Evolutionary conservation across 176 grass and related monocot species (phyloP).

Genomic region (Musa beccarii): DNA sequence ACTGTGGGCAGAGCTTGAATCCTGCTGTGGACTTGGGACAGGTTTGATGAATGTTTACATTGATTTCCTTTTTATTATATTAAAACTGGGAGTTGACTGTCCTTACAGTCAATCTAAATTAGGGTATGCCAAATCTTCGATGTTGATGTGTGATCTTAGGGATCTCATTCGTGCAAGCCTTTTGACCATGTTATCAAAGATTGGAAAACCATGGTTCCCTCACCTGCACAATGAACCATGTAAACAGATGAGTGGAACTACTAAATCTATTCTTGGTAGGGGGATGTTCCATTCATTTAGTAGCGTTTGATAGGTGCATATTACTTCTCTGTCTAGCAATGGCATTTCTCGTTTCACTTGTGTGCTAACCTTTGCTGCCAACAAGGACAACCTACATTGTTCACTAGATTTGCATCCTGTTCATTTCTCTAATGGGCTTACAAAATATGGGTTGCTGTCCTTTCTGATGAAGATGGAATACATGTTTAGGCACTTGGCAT

Average conservation of each 20-base stretch:
- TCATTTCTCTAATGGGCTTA: too few species aligned
- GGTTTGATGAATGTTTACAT: neutral
- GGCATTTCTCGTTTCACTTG: too few species aligned
- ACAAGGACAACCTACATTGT: too few species aligned
- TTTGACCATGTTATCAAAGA: neutral
- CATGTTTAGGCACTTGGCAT: too few species aligned
- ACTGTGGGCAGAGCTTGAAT: conserved; percentile 41
- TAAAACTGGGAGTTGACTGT: neutral
- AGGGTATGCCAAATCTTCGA: neutral
- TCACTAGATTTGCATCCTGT: too few species aligned
- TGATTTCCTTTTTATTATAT: neutral
- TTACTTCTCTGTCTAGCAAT: too few species aligned
- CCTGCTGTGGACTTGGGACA: conserved; percentile 41
- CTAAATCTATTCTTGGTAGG: neutral
- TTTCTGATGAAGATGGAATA: too few species aligned
- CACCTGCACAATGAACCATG: neutral
- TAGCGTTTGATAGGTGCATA: too few species aligned
- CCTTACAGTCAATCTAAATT: neutral
- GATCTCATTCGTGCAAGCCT: neutral
- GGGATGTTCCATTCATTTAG: neutral
- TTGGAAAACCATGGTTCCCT: neutral
- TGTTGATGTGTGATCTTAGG: neutral
- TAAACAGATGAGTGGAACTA: neutral
- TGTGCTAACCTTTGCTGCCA: too few species aligned
- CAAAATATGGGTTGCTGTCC: too few species aligned